These are phyloP conservation scores for Nitzschia sp. DNA, from an alignment of 108 stramenopile genomes.

Conservation along the genomic window DNA sequence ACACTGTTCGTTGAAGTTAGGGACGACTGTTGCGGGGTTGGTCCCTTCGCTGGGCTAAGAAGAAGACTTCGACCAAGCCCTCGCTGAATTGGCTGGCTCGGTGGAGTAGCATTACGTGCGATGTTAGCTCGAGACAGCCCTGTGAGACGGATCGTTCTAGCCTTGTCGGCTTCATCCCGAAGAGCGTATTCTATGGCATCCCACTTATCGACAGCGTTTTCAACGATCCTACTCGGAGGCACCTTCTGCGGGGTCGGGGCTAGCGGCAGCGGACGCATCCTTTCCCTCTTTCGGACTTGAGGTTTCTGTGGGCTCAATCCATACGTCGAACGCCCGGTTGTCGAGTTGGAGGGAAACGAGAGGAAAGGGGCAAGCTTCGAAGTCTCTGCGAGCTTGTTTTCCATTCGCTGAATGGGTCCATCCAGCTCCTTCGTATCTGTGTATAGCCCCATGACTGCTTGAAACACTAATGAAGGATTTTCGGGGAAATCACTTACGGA, in stretches of 20 bases:
- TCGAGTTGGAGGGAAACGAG: background rate
- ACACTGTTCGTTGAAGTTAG: background rate
- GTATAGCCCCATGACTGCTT: slow-evolving; percentile 11
- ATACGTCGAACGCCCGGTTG: slow-evolving; percentile 23
- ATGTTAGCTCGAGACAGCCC: background rate
- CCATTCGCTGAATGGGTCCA: slow-evolving; percentile 3
- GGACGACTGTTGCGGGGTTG: background rate
- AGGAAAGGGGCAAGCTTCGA: slow-evolving; percentile 1
- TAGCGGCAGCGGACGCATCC: slow-evolving; percentile 14
- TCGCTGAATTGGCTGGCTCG: slow-evolving; percentile 1
- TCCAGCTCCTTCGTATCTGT: slow-evolving; percentile 5
- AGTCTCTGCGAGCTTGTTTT: slow-evolving; percentile 4
- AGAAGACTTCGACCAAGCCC: slow-evolving; percentile 14
- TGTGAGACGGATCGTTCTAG: background rate
- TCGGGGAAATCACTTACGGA: background rate
- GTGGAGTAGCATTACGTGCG: background rate
- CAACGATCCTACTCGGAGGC: background rate
- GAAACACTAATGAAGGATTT: background rate
- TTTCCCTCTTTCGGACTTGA: slow-evolving; percentile 1
- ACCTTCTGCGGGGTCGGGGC: background rate
- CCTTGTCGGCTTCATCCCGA: background rate
- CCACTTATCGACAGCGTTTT: slow-evolving; percentile 14
- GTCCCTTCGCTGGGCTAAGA: background rate
- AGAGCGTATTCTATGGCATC: slow-evolving; percentile 18
- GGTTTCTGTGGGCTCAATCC: slow-evolving; percentile 2